These are phyloP conservation scores for Gossypium raimondii DNA, from an alignment of 345 rosid genomes.

Conservation along the genomic window DNA sequence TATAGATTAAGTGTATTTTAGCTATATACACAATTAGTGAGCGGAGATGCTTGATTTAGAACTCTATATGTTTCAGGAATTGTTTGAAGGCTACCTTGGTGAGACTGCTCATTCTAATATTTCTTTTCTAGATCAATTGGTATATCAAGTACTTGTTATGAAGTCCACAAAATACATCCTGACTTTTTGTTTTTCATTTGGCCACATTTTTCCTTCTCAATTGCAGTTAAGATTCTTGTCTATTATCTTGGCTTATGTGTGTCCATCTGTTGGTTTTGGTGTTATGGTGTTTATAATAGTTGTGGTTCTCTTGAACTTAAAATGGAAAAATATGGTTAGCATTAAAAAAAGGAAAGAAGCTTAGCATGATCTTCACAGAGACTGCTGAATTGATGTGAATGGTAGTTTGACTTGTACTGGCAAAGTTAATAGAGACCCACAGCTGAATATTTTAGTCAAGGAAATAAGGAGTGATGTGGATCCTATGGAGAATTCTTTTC, in stretches of 20 bases:
- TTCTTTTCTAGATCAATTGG: background rate
- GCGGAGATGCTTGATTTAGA: background rate
- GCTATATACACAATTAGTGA: background rate
- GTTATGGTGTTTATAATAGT: background rate
- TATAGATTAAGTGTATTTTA: background rate
- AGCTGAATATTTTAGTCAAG: background rate
- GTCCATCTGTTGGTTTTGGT: background rate
- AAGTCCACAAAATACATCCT: constrained; percentile 2
- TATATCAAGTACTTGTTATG: background rate
- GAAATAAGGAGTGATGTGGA: constrained; percentile 1
- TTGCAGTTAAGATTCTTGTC: background rate
- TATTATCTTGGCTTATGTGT: background rate
- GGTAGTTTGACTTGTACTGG: background rate
- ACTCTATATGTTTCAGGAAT: background rate
- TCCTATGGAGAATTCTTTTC: background rate
- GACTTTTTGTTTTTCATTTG: background rate
- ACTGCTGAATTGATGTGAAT: background rate
- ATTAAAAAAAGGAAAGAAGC: background rate
- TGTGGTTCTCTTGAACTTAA: background rate
- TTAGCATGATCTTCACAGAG: background rate
- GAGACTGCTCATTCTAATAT: background rate
- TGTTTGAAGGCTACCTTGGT: background rate
- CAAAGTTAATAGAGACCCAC: background rate
- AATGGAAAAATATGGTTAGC: background rate
- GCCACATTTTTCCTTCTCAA: background rate